Conservation (phyloP, 495 filamentous ascomycete genomes). For the Astrothelium macrocarpum region DNA sequence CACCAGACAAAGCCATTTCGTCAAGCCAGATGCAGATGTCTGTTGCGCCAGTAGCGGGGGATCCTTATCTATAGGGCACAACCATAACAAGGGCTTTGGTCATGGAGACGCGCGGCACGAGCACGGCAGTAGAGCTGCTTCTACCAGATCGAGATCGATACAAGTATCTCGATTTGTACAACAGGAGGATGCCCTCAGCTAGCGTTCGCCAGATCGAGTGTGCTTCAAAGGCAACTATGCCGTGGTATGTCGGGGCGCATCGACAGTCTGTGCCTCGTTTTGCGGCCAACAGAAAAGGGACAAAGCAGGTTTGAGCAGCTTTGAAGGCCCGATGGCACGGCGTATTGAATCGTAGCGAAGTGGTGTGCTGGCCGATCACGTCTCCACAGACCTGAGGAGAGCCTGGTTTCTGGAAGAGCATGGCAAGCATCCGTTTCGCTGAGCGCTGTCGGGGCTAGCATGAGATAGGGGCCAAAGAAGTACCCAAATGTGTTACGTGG, state of each 20-base stretch:
- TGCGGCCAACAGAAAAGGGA: too few relatives aligned
- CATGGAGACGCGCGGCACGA: background rate
- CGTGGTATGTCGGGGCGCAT: background rate
- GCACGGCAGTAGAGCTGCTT: background rate
- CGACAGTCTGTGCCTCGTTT: too few relatives aligned
- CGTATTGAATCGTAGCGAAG: background rate
- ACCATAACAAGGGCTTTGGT: background rate
- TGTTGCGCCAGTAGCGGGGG: background rate
- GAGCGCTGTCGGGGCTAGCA: background rate
- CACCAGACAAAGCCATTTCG: background rate
- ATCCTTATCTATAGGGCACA: background rate
- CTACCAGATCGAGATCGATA: too few relatives aligned
- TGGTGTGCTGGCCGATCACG: background rate
- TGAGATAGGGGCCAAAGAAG: background rate
- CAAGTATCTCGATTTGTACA: too few relatives aligned
- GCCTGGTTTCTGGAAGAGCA: background rate
- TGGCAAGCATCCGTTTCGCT: background rate
- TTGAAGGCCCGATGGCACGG: background rate
- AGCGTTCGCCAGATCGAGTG: background rate
- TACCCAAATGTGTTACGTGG: background rate
- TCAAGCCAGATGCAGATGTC: background rate
- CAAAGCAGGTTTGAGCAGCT: conserved; percentile 5
- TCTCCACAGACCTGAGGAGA: background rate
- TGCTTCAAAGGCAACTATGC: background rate
- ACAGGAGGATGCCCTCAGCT: too few relatives aligned